phyloP scores from a whole-genome alignment of 2,329 filamentous ascomycete genomes.

The Mycosphaerella arachidis region DNA sequence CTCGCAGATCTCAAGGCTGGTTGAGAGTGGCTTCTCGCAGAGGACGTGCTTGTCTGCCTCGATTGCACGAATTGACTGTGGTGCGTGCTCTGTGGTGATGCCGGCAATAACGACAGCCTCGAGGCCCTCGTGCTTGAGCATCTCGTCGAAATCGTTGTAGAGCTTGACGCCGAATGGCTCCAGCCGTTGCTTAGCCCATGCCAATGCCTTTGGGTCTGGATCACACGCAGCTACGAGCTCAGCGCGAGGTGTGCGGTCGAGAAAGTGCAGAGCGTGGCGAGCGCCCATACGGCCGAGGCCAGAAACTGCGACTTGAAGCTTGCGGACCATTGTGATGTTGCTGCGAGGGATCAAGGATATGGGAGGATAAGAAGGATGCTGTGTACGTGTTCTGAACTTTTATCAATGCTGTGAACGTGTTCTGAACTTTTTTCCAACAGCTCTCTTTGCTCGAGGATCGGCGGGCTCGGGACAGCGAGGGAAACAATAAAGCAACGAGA shows the following conservation, averaged over 20 bases:
- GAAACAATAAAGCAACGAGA: neutral
- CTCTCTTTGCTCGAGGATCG: neutral
- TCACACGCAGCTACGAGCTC: conserved; percentile 47
- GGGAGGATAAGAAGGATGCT: neutral
- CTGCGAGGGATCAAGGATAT: neutral
- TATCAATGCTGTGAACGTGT: neutral
- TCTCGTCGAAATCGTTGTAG: conserved; percentile 53
- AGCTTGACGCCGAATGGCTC: conserved; percentile 50
- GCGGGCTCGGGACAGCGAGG: neutral
- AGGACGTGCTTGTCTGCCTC: conserved; percentile 52
- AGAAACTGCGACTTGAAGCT: conserved; percentile 43
- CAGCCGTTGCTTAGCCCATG: conserved; percentile 49
- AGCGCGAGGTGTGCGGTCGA: conserved; percentile 43
- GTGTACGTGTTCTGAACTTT: neutral
- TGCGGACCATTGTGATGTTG: conserved; percentile 30
- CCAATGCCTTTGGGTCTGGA: conserved; percentile 39
- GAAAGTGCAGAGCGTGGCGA: conserved; percentile 46
- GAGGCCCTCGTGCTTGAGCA: conserved; percentile 53
- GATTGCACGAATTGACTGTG: conserved; percentile 56
- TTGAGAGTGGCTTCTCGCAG: conserved; percentile 58
- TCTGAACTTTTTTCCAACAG: neutral
- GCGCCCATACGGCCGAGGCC: conserved; percentile 50
- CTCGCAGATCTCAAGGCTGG: conserved; percentile 56
- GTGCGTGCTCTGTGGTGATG: conserved; percentile 53
- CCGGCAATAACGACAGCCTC: conserved; percentile 54